phyloP scores from a whole-genome alignment of 2,329 filamentous ascomycete genomes.

The Trichoderma simmonsii region DNA sequence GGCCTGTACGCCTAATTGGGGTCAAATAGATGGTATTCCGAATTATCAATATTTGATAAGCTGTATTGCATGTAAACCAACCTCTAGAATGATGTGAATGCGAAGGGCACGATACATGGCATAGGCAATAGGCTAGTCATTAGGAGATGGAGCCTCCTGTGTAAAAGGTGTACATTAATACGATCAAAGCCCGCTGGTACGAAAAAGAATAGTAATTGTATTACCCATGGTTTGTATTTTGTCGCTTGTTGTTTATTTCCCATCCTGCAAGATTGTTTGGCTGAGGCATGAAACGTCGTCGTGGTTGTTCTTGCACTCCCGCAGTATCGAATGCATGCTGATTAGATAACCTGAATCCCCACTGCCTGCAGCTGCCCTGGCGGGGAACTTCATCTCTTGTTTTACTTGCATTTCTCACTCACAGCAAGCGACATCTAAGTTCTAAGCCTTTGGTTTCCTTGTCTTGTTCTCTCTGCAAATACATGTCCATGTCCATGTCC shows the following conservation, averaged over 20 bases:
- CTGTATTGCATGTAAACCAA: neutral
- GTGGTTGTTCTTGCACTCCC: neutral
- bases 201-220: no score
- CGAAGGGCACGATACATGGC: neutral
- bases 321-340: neutral
- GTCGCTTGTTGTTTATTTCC: neutral
- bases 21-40: neutral
- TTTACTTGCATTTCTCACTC: neutral
- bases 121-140: neutral
- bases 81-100: neutral
- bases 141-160: neutral
- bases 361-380: neutral
- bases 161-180: neutral
- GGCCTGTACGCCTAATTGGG: neutral
- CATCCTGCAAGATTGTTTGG: neutral
- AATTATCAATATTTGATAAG: neutral
- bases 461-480: neutral
- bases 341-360: slow-evolving; percentile 4
- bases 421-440: neutral
- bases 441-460: neutral
- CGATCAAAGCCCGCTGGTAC: no score
- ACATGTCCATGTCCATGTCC: neutral
- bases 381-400: neutral
- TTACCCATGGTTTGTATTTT: neutral
- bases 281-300: neutral